Evolutionary conservation across 23 red algal species (phyloP), one percentile per base, ranked within the genome.

Genomic region (Pyropia yezoensis): DNA sequence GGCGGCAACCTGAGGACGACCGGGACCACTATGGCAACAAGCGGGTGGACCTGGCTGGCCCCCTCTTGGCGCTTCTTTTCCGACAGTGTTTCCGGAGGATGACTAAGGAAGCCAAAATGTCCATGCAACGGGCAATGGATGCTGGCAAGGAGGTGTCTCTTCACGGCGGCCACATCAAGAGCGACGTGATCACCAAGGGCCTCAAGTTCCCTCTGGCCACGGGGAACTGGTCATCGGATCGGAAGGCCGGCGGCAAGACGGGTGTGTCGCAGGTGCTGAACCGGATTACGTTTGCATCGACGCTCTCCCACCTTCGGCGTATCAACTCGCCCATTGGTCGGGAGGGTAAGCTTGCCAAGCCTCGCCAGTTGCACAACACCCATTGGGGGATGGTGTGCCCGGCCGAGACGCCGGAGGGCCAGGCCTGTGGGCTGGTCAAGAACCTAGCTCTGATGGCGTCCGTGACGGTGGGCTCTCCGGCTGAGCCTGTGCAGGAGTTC

Each of bases 341-440:
- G 56, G 94, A 98, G 63, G 94, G 94, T 53, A 98, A 98, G 69
- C 75, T 98, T n/a, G 85, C 94, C 15, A 98, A 98, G 62, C 94
- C 94, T 13, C 74, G 94, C 9, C 94, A 98, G 67, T 77, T 98
- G 57, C 94, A 98, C 78, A 98, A 98, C 58, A 98, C 94, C 54
- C 87, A 91, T 22, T 98, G 94, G 94, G 94, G 94, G 6, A 91
- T 98, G 86, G 88, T 98, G 33, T 98, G 94, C 70, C 94, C 94
- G 49, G 94, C 94, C 9, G 94, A 98, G 65, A 98, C 94, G 26
- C 94, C 94, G 19, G 94, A 98, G 66, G 94, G 94, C 17, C 94
- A 98, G 78, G 78, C 94, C 0, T 87, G 80, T 73, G 94, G 94
- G 0, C 83, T 98, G 20, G 88, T 91, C 15, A 98, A 98, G 63